Percentiles rank a stretch among this genome's conserved stretches.
These are phyloP conservation scores for Lithohypha guttulata DNA, from an alignment of 2,329 filamentous ascomycete genomes.

Conservation along the genomic window DNA sequence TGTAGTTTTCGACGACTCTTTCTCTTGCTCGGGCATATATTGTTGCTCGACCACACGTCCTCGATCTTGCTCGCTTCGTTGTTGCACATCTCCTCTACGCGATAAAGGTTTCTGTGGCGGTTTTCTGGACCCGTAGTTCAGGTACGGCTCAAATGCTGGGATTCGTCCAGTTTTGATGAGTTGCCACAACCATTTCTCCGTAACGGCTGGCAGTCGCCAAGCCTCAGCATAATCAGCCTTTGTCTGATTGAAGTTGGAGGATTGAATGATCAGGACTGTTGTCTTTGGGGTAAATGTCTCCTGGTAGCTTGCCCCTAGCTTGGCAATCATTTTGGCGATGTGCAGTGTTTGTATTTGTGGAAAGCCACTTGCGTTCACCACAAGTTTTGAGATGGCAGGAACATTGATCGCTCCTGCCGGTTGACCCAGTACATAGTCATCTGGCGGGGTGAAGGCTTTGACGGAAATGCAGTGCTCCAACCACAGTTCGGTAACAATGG, in stretches of 20 bases:
- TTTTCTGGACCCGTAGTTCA: too few species aligned
- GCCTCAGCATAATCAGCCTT: constrained; percentile 68
- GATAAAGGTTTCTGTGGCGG: too few species aligned
- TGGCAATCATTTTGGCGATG: constrained; percentile 61
- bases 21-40: not conserved
- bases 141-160: constrained; percentile 32
- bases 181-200: constrained; percentile 72
- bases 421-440: constrained; percentile 60
- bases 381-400: constrained; percentile 55
- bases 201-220: constrained; percentile 72
- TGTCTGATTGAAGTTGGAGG: constrained; percentile 19
- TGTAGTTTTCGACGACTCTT: not conserved
- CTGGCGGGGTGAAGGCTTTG: constrained; percentile 59
- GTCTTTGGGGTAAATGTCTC: constrained; percentile 61
- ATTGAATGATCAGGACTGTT: constrained; percentile 67
- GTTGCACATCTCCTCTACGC: too few species aligned
- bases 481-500: constrained; percentile 76
- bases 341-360: constrained; percentile 75
- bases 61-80: too few species aligned
- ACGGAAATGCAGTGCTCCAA: constrained; percentile 77
- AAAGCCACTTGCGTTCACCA: constrained; percentile 73
- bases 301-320: constrained; percentile 71
- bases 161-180: constrained; percentile 50
- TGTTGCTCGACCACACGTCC: too few species aligned
- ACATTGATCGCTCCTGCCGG: constrained; percentile 66